These are phyloP conservation scores for Aspergillus thermomutatus DNA, from an alignment of 2,329 filamentous ascomycete species.

Conservation along the genomic window DNA sequence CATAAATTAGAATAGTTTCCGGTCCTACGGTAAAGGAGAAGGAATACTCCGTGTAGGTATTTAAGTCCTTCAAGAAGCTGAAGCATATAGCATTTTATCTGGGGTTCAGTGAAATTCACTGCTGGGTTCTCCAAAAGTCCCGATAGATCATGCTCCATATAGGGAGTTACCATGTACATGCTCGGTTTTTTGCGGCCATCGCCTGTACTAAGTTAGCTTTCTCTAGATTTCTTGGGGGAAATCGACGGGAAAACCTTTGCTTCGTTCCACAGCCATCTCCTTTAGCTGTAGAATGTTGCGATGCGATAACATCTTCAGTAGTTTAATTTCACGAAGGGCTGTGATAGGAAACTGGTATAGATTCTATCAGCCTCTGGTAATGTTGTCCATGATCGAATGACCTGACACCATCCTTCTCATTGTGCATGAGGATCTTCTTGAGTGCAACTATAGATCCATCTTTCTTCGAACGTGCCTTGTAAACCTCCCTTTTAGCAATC, in stretches of 20 bases:
- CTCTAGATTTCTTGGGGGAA: neutral
- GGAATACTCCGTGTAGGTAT: slow-evolving; percentile 74
- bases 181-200: slow-evolving; percentile 74
- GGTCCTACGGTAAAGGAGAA: neutral
- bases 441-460: slow-evolving; percentile 76
- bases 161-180: slow-evolving; percentile 98
- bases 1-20: slow-evolving; percentile 12
- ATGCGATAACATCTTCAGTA: slow-evolving; percentile 92
- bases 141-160: slow-evolving; percentile 99
- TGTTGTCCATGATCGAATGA: neutral
- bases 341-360: slow-evolving; percentile 81
- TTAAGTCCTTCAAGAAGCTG: slow-evolving; percentile 85
- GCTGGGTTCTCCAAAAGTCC: slow-evolving; percentile 92
- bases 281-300: slow-evolving; percentile 81
- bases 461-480: slow-evolving; percentile 76
- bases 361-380: slow-evolving; percentile 10
- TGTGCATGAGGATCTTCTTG: slow-evolving; percentile 99
- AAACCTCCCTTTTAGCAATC: slow-evolving; percentile 66
- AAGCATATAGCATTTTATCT: slow-evolving; percentile 97
- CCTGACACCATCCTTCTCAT: slow-evolving; percentile 89
- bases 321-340: slow-evolving; percentile 92
- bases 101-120: slow-evolving; percentile 79
- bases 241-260: slow-evolving; percentile 49
- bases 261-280: slow-evolving; percentile 91
- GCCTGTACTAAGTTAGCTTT: slow-evolving; percentile 43